These are phyloP conservation scores for Fomes fomentarius DNA, from an alignment of 1,284 basidiomycete genomes.

Conservation along the genomic window DNA sequence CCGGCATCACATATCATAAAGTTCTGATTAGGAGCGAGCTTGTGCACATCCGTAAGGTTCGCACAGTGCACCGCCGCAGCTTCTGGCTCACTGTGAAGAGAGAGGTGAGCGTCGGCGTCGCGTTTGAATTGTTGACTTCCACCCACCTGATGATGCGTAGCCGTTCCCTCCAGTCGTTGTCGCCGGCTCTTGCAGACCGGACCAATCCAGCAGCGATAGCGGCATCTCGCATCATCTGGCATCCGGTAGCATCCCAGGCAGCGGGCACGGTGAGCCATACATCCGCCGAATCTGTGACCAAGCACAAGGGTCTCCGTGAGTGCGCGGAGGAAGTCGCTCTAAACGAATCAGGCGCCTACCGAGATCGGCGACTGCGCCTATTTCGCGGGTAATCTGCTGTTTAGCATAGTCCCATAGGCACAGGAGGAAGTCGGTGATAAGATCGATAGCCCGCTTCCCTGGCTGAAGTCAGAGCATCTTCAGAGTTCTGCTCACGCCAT, in stretches of 20 bases:
- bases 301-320: constrained; percentile 10
- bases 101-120: background rate
- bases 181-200: constrained; percentile 68
- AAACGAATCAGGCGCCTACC: constrained; percentile 46
- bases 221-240: constrained; percentile 80
- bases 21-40: constrained; percentile 74
- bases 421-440: constrained; percentile 79
- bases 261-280: constrained; percentile 84
- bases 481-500: constrained; percentile 13
- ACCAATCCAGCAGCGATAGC: constrained; percentile 80
- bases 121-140: background rate
- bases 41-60: constrained; percentile 74
- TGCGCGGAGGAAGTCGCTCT: background rate
- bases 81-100: constrained; percentile 65
- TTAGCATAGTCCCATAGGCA: constrained; percentile 85
- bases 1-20: constrained; percentile 85
- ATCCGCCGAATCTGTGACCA: constrained; percentile 65
- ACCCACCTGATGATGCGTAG: constrained; percentile 74
- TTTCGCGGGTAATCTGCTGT: constrained; percentile 80
- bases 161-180: constrained; percentile 74
- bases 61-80: constrained; percentile 86
- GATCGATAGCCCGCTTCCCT: constrained; percentile 72
- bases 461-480: constrained; percentile 43
- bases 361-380: constrained; percentile 80
- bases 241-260: constrained; percentile 83